Conservation (phyloP, 495 filamentous ascomycete species). For the Hypoxylon subgilvum region DNA sequence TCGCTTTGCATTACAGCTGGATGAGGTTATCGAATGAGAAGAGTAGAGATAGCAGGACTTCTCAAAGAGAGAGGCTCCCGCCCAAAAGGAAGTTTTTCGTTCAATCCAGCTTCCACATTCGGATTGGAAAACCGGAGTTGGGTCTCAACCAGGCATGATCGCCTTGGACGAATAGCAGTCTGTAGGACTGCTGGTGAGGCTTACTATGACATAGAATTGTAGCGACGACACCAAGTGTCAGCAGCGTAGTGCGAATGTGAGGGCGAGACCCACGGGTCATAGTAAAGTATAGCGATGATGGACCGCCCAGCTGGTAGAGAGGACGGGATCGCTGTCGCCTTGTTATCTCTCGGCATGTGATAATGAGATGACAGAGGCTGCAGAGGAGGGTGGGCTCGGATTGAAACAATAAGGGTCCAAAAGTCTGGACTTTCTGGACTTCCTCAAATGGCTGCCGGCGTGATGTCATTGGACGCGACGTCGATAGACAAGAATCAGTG, state of each 20-base stretch:
- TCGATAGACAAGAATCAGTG: neutral
- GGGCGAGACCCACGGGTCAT: conserved; percentile 13
- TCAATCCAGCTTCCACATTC: conserved; percentile 22
- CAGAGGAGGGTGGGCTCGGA: conserved; percentile 2
- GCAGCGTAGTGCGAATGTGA: conserved; percentile 22
- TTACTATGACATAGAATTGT: conserved; percentile 25
- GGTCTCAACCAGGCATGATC: conserved; percentile 21
- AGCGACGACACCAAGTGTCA: conserved; percentile 15
- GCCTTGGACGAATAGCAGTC: conserved; percentile 17
- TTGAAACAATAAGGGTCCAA: conserved; percentile 28
- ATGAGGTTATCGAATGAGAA: conserved; percentile 1
- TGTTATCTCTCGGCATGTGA: conserved; percentile 35
- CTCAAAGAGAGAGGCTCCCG: neutral
- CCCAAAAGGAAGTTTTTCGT: conserved; percentile 1
- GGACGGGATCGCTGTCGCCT: conserved; percentile 15
- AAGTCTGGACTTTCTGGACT: conserved; percentile 27
- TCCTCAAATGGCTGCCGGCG: conserved; percentile 5
- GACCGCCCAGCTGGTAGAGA: conserved; percentile 21
- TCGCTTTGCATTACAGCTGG: neutral
- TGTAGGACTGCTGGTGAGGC: conserved; percentile 20
- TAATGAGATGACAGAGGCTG: neutral
- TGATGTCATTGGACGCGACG: conserved; percentile 25
- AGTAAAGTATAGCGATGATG: conserved; percentile 33
- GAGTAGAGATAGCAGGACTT: conserved; percentile 13
- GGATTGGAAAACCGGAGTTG: conserved; percentile 12